phyloP scores from a whole-genome alignment of 2,329 filamentous ascomycete genomes.

The Sclerotinia nivalis region DNA sequence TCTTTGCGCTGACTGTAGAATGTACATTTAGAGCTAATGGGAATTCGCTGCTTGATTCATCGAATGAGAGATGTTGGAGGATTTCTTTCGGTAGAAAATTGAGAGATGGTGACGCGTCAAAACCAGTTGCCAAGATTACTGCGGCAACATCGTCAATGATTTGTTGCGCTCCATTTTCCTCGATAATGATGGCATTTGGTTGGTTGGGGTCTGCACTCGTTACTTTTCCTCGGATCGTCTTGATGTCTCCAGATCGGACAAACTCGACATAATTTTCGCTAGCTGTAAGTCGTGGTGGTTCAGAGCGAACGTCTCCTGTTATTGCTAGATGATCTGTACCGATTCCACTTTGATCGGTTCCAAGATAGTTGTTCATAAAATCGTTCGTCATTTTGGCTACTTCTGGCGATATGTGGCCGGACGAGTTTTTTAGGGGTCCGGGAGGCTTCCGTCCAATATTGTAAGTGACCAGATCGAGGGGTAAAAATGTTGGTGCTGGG shows the following conservation, averaged over 20 bases:
- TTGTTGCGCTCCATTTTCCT: conserved; percentile 37
- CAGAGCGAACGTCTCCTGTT: conserved; percentile 34
- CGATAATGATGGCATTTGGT: conserved; percentile 33
- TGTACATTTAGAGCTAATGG: conserved; percentile 69
- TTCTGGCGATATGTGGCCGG: conserved; percentile 63
- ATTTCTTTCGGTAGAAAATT: conserved; percentile 62
- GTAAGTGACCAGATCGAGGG: conserved; percentile 71
- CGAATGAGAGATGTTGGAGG: conserved; percentile 58
- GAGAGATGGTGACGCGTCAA: conserved; percentile 63
- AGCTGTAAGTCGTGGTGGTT: conserved; percentile 67
- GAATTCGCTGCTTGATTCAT: conserved; percentile 48
- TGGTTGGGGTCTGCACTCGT: background rate
- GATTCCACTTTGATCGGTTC: conserved; percentile 56
- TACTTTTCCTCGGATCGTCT: conserved; percentile 41
- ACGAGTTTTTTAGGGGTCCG: conserved; percentile 59
- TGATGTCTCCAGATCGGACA: conserved; percentile 64
- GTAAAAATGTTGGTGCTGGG: conserved; percentile 63
- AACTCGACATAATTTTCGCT: conserved; percentile 74
- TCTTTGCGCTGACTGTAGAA: conserved; percentile 58
- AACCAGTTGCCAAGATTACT: conserved; percentile 75
- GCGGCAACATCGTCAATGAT: conserved; percentile 59
- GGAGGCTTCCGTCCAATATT: conserved; percentile 64
- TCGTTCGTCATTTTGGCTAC: conserved; percentile 56
- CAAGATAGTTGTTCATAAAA: conserved; percentile 51
- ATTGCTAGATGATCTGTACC: conserved; percentile 41